phyloP scores from a whole-genome alignment of 345 rosid species.

The Barbarea vulgaris region DNA sequence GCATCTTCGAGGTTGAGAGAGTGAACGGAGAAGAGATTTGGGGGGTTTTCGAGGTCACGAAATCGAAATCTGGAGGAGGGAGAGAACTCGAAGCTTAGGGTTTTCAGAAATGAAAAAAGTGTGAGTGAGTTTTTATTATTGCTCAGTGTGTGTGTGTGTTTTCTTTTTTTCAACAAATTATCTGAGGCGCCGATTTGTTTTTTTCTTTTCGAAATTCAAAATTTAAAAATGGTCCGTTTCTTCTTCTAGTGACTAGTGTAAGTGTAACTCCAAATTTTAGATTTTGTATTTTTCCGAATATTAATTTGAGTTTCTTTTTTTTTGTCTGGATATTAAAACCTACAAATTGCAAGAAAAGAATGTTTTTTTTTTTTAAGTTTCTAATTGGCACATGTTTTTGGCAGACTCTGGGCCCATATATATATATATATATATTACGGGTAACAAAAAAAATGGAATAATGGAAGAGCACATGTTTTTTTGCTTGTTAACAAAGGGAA shows the following conservation, averaged over 20 bases:
- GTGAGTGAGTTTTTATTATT: constrained; percentile 15
- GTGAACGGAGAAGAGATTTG: not conserved
- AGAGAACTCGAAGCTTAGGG: not conserved
- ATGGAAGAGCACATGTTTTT: constrained; percentile 2
- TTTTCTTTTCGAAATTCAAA: constrained; percentile 17
- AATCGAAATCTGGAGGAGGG: not conserved
- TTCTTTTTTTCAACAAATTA: not conserved
- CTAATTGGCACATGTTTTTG: constrained; percentile 2
- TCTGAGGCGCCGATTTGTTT: constrained; percentile 22
- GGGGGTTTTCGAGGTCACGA: not conserved
- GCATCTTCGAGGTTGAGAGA: constrained; percentile 20
- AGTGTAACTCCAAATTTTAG: not conserved
- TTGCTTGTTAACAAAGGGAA: not conserved
- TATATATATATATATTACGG: no score
- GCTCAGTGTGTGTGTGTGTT: not conserved
- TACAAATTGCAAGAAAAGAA: not conserved
- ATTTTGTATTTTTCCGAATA: not conserved
- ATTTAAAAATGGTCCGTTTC: not conserved
- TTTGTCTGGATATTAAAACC: not conserved
- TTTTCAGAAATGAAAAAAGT: not conserved
- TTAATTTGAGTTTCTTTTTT: not conserved
- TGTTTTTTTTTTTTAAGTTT: not conserved
- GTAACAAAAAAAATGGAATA: not conserved
- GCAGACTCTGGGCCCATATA: not conserved
- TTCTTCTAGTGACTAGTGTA: not conserved